Evolutionary conservation across 2,329 filamentous ascomycete genomes (phyloP).

Genomic region (Neofusicoccum sp.): DNA sequence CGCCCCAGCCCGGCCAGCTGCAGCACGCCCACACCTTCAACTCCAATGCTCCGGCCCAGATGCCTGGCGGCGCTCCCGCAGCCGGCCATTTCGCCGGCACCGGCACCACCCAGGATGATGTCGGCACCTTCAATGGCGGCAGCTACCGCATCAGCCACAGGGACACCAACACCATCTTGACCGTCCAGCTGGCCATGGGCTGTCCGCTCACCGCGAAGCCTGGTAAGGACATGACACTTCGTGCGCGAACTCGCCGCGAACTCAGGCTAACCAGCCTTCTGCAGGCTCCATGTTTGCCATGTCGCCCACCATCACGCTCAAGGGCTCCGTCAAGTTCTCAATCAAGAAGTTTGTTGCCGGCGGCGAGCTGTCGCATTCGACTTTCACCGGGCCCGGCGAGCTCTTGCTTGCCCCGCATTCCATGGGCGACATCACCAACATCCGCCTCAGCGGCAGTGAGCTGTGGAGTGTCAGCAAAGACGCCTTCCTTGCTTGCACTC

Average conservation of each 20-base stretch:
- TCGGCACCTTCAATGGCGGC: slow-evolving; percentile 96
- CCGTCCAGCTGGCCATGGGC: slow-evolving; percentile 83
- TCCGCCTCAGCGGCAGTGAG: slow-evolving; percentile 69
- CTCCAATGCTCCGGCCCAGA: slow-evolving; percentile 28
- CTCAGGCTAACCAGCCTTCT: not conserved
- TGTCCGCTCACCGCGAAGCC: slow-evolving; percentile 81
- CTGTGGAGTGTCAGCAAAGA: slow-evolving; percentile 85
- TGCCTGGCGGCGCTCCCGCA: slow-evolving; percentile 42
- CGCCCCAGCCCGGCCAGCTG: slow-evolving; percentile 1
- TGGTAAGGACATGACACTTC: slow-evolving; percentile 45
- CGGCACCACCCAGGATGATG: slow-evolving; percentile 68
- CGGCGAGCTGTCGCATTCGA: slow-evolving; percentile 74
- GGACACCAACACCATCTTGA: slow-evolving; percentile 86
- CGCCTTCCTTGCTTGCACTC: slow-evolving; percentile 79
- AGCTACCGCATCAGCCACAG: slow-evolving; percentile 91
- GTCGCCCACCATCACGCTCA: slow-evolving; percentile 82
- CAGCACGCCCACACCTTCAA: slow-evolving; percentile 25
- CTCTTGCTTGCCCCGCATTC: slow-evolving; percentile 76
- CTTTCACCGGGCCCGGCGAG: slow-evolving; percentile 87
- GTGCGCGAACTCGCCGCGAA: not conserved
- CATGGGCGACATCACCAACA: slow-evolving; percentile 80
- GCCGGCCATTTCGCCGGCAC: slow-evolving; percentile 63
- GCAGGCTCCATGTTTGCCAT: slow-evolving; percentile 88
- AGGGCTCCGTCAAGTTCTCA: slow-evolving; percentile 79
- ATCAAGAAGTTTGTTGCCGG: slow-evolving; percentile 88